Percentiles rank a stretch among this genome's conserved stretches.
Evolutionary conservation across 257 asterid genomes (phyloP).

Genomic region (Paulownia fortunei): DNA sequence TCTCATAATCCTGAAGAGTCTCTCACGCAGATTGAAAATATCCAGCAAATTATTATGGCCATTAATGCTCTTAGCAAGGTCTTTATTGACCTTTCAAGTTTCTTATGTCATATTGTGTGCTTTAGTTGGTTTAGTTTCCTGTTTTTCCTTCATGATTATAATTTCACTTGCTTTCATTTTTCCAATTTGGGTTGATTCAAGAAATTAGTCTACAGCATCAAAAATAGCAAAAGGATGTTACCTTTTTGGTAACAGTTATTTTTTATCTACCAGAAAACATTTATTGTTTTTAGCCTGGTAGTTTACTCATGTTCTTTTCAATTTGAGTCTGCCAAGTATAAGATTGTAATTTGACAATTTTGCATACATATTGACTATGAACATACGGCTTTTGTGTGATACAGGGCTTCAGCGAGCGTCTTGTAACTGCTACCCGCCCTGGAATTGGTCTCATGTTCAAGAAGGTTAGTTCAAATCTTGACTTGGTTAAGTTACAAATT

Average conservation of each 20-base stretch:
- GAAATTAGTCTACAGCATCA: background rate
- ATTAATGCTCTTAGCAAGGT: conserved; percentile 99
- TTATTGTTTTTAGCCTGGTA: background rate
- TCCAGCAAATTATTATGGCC: conserved; percentile 87
- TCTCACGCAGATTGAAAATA: conserved; percentile 56
- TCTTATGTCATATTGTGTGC: conserved; percentile 15
- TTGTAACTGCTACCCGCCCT: conserved; percentile 88
- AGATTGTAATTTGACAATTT: background rate
- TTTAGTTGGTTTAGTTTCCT: conserved; percentile 20
- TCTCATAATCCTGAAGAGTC: conserved; percentile 59
- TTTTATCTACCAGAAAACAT: background rate
- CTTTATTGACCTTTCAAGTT: conserved; percentile 20
- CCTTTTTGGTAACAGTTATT: background rate
- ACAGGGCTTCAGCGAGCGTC: conserved; percentile 97
- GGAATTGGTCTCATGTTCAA: conserved; percentile 91
- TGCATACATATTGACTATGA: conserved; percentile 15
- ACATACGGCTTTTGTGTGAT: conserved; percentile 35
- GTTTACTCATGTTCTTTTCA: background rate
- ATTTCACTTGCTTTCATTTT: background rate
- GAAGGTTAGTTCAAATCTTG: conserved; percentile 61
- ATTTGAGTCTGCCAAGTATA: background rate
- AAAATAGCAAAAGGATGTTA: conserved; percentile 3
- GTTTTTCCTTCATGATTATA: conserved; percentile 8
- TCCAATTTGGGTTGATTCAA: background rate
- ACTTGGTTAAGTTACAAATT: conserved; percentile 18